Conservation (phyloP, 345 rosid genomes). For the Populus alba region DNA sequence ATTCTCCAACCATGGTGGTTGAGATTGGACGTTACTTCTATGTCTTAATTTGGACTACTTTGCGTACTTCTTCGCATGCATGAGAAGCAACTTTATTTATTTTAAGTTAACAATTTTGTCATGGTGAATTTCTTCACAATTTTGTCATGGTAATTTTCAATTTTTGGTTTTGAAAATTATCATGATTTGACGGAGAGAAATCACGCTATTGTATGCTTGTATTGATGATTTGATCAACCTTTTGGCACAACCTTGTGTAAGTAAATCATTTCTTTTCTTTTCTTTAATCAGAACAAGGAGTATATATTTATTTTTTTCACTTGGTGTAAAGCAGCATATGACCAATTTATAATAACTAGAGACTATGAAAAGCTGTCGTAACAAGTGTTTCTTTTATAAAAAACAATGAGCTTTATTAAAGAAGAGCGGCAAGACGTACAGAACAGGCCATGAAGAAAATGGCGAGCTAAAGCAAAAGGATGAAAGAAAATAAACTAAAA, state of each 20-base stretch:
- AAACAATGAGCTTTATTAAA: neutral
- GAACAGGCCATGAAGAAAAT: neutral
- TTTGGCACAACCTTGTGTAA: neutral
- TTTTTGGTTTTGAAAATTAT: neutral
- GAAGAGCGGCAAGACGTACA: neutral
- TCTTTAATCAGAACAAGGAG: neutral
- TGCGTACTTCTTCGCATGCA: conserved; percentile 26
- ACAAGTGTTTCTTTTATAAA: neutral
- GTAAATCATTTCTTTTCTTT: neutral
- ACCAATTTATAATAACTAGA: neutral
- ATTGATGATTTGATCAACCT: neutral
- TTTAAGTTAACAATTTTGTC: neutral
- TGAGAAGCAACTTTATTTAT: conserved; percentile 1
- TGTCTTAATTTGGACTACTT: conserved; percentile 32
- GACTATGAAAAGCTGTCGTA: neutral
- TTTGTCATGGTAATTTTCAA: neutral
- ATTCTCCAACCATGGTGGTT: conserved; percentile 37
- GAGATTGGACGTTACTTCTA: conserved; percentile 36
- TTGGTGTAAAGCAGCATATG: neutral
- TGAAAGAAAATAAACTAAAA: neutral
- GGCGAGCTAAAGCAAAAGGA: neutral
- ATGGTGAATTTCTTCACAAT: no score
- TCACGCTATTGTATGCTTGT: neutral
- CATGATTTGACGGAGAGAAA: neutral
- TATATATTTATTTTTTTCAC: neutral